phyloP scores from a whole-genome alignment of 2,329 filamentous ascomycete species.

The Fusarium sp. region DNA sequence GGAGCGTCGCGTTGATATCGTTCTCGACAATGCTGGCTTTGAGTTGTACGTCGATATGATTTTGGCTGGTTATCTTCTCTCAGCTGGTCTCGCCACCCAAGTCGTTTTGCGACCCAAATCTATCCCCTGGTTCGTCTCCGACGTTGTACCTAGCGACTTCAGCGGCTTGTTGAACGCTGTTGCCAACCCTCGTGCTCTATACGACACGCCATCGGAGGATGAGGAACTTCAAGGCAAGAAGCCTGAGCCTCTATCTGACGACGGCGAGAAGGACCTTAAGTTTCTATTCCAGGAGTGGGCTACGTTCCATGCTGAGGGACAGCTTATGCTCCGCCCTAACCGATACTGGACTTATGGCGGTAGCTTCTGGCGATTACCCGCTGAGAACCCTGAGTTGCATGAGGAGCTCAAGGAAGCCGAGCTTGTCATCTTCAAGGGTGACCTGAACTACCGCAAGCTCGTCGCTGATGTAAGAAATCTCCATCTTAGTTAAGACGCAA shows the following conservation, averaged over 20 bases:
- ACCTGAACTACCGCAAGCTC: conserved; percentile 95
- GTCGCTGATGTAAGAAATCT: conserved; percentile 77
- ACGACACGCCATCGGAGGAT: conserved; percentile 77
- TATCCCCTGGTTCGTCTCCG: conserved; percentile 98
- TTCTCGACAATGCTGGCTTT: conserved; percentile 97
- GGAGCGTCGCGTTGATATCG: conserved; percentile 87
- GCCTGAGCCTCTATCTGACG: conserved; percentile 70
- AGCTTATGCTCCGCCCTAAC: conserved; percentile 84
- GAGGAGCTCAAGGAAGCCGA: conserved; percentile 85
- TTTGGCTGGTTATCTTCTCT: conserved; percentile 88
- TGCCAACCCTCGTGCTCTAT: conserved; percentile 81
- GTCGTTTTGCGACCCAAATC: conserved; percentile 92
- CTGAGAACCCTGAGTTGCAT: conserved; percentile 71
- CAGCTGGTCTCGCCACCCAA: conserved; percentile 83
- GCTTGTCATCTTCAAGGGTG: conserved; percentile 95
- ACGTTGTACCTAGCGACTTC: conserved; percentile 90
- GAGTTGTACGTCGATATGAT: conserved; percentile 96
- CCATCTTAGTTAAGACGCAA: accelerated
- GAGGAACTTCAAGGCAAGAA: conserved; percentile 65
- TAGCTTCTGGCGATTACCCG: conserved; percentile 88
- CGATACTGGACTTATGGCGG: conserved; percentile 90
- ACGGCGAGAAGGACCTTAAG: conserved; percentile 72
- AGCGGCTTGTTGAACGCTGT: conserved; percentile 82
- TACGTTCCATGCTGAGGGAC: conserved; percentile 80
- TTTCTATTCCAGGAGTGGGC: conserved; percentile 89